Base-by-base conservation (phyloP, 169 alveolate genomes). In the Theileria annulata region DNA sequence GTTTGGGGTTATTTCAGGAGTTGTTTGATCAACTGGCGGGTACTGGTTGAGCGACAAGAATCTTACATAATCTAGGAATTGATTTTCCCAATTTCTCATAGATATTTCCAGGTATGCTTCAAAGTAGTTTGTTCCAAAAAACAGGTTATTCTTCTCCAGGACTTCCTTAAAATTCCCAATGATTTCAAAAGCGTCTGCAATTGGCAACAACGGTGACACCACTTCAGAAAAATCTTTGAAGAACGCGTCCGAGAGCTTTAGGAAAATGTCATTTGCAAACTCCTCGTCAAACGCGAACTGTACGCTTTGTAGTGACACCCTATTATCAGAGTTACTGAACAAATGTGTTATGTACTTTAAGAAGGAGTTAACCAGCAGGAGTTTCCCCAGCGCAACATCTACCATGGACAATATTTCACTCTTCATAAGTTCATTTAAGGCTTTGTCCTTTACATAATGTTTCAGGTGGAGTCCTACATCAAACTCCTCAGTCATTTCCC, bases 41-140 rank as follows among this genome's bases (percentile, higher is more conserved):
- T 62, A 62, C 37, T 68, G 76, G 37, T 23, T 68, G 1, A 31
- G 59, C 60, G 76, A 48, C 10, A 68, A 58, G 6, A 12, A n/a
- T 30, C 76, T 42, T 5, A 68, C 63, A 35, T 68, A 25, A 23
- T 42, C 49, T 37, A 62, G 71, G 71, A 62, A 9, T 15, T 62
- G 37, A 21, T 62, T 62, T 62, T 62, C 71, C 71, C 71, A 62
- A 21, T 62, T n/a, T 21, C 48, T 62, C 13, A 27, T n/a, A 1
- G 71, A 17, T 15, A 62, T 30, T 25, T 62, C 48, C 71, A 62
- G 37, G 71, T 62, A 62, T 1, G 23, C 13, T 30, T 62, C 51
- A 23, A 62, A 23, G 37, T 62, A 62, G 19, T 62, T 30, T 37
- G 25, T 15, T 37, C 48, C 71, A 5, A 5, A 5, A 21, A 27